A percentile compares a stretch with the other conserved stretches of the same genome.
Evolutionary conservation across 805 yeast genomes (phyloP).

Genomic region (Candida coleopterorum): DNA sequence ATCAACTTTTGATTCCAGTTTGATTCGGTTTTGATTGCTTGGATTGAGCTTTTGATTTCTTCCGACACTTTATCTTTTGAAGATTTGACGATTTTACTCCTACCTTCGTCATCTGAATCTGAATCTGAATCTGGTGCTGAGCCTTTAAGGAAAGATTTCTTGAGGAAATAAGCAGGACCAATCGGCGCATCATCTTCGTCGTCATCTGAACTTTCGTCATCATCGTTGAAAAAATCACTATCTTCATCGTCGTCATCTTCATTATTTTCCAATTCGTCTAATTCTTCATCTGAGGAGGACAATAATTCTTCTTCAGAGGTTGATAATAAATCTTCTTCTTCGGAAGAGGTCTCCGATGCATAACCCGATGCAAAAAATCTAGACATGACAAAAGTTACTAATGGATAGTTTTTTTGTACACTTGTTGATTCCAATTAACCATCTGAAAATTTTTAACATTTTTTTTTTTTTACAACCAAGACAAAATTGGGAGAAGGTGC

Average conservation of each 20-base stretch:
- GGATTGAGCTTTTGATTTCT: constrained; percentile 68
- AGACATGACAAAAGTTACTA: constrained; percentile 54
- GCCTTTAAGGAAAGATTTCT: constrained; percentile 44
- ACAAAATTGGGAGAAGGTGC: neutral
- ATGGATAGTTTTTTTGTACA: constrained; percentile 8
- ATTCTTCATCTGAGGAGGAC: constrained; percentile 36
- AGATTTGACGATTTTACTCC: constrained; percentile 81
- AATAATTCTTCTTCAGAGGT: constrained; percentile 60
- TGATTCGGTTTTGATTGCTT: constrained; percentile 62
- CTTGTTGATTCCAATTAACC: constrained; percentile 5
- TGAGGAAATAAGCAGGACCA: constrained; percentile 55
- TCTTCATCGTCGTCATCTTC: constrained; percentile 39
- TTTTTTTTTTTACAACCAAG: neutral
- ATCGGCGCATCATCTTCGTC: constrained; percentile 29
- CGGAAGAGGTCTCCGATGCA: constrained; percentile 51
- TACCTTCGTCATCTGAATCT: constrained; percentile 64
- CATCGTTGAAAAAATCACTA: constrained; percentile 42
- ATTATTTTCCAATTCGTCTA: constrained; percentile 8
- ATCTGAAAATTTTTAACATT: constrained; percentile 5
- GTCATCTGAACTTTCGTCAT: constrained; percentile 31
- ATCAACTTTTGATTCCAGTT: constrained; percentile 73
- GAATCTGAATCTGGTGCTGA: constrained; percentile 35
- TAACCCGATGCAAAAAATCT: constrained; percentile 78
- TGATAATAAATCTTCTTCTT: constrained; percentile 46
- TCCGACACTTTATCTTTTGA: constrained; percentile 91